Evolutionary conservation across 805 yeast genomes (phyloP).

Genomic region (Candida morakotiae): DNA sequence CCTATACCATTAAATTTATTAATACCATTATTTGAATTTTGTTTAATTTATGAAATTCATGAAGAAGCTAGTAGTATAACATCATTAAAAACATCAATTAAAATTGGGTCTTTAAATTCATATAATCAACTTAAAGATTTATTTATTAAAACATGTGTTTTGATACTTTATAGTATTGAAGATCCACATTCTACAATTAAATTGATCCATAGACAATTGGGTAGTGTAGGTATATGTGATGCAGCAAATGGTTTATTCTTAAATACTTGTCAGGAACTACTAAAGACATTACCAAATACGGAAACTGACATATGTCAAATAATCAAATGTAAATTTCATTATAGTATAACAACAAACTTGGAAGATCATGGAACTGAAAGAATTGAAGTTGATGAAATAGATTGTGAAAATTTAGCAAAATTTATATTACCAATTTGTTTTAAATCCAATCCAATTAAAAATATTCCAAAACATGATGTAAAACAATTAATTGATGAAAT

Average conservation of each 20-base stretch:
- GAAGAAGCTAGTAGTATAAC: conserved; percentile 47
- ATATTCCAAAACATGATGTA: conserved; percentile 63
- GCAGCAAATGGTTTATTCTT: conserved; percentile 60
- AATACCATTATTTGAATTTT: conserved; percentile 33
- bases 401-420: conserved; percentile 36
- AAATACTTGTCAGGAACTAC: conserved; percentile 50
- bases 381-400: conserved; percentile 20
- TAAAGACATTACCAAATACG: conserved; percentile 37
- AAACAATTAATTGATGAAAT: conserved; percentile 69
- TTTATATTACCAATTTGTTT: conserved; percentile 55
- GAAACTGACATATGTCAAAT: conserved; percentile 75
- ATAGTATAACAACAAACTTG: conserved; percentile 57
- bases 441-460: conserved; percentile 54
- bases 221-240: conserved; percentile 66
- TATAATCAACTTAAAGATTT: conserved; percentile 43
- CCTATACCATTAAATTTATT: conserved; percentile 16
- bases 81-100: conserved; percentile 36
- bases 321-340: conserved; percentile 73
- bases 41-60: conserved; percentile 47
- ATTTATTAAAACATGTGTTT: conserved; percentile 7
- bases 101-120: conserved; percentile 38
- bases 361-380: conserved; percentile 55
- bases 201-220: conserved; percentile 70
- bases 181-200: conserved; percentile 44
- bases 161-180: conserved; percentile 4